These are phyloP conservation scores for Cenococcum geophilum DNA, from an alignment of 495 filamentous ascomycete genomes.

Conservation along the genomic window DNA sequence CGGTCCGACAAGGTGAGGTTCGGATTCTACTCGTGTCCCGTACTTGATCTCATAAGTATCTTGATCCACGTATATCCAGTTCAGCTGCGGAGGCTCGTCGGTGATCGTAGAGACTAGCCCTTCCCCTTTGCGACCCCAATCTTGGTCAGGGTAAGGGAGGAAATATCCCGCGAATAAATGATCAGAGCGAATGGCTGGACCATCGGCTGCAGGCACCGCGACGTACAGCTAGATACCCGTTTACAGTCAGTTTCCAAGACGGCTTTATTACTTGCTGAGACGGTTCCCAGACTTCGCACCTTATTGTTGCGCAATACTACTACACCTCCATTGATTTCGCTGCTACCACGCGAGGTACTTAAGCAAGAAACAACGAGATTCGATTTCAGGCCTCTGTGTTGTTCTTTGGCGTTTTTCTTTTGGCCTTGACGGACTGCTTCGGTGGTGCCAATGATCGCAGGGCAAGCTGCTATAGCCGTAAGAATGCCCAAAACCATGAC, in stretches of 20 bases:
- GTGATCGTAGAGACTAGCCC: constrained; percentile 48
- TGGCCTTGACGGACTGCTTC: constrained; percentile 49
- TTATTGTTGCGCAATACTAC: constrained; percentile 46
- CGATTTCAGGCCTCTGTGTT: constrained; percentile 46
- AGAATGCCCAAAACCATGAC: constrained; percentile 36
- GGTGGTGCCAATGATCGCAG: constrained; percentile 47
- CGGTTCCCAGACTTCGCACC: constrained; percentile 15
- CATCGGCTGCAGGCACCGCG: constrained; percentile 39
- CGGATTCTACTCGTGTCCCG: constrained; percentile 43
- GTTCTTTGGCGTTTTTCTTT: constrained; percentile 41
- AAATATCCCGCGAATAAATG: constrained; percentile 57
- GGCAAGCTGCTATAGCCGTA: constrained; percentile 47
- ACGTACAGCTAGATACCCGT: constrained; percentile 27
- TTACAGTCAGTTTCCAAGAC: constrained; percentile 18
- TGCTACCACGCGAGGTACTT: constrained; percentile 32
- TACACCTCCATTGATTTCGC: constrained; percentile 41
- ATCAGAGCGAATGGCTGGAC: constrained; percentile 35
- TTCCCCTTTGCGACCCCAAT: constrained; percentile 41
- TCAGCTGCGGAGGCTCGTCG: constrained; percentile 56
- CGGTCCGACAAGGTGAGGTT: constrained; percentile 48
- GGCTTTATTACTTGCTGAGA: not conserved
- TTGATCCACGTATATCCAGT: constrained; percentile 60
- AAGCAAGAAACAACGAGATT: constrained; percentile 45
- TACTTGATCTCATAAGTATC: constrained; percentile 51
- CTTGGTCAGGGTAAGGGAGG: constrained; percentile 53